phyloP scores from a whole-genome alignment of 768 basidiomycete species.

The Panellus pusillus region DNA sequence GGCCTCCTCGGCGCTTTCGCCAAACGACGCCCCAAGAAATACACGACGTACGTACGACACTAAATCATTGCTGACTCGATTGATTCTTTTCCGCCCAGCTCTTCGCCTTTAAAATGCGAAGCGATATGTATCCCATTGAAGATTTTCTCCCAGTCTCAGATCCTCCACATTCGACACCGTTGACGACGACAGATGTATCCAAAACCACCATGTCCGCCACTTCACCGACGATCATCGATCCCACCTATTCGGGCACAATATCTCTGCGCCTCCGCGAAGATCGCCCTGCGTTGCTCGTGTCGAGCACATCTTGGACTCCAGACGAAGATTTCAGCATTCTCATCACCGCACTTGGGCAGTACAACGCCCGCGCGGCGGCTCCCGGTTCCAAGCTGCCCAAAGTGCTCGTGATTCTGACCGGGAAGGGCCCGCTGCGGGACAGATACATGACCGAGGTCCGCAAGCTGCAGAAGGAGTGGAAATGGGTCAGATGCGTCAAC shows the following conservation, averaged over 20 bases:
- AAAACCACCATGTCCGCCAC: slow-evolving; percentile 10
- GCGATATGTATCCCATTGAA: slow-evolving; percentile 36
- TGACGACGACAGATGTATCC: slow-evolving; percentile 48
- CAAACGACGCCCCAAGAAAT: slow-evolving; percentile 66
- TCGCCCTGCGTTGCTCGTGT: slow-evolving; percentile 84
- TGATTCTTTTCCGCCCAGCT: slow-evolving; percentile 35
- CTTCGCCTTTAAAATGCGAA: slow-evolving; percentile 45
- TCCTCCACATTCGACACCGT: slow-evolving; percentile 58
- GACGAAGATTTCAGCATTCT: slow-evolving; percentile 94
- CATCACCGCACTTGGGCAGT: slow-evolving; percentile 67
- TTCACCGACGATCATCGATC: slow-evolving; percentile 26
- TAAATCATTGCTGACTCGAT: not conserved
- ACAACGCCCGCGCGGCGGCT: slow-evolving; percentile 57
- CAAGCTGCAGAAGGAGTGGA: slow-evolving; percentile 67
- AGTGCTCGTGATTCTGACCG: slow-evolving; percentile 83
- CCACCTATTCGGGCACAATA: slow-evolving; percentile 34
- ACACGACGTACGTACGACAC: slow-evolving; percentile 59
- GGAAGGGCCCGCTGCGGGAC: slow-evolving; percentile 78
- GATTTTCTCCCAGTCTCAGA: slow-evolving; percentile 55
- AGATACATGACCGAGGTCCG: slow-evolving; percentile 72
- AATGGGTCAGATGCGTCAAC: slow-evolving; percentile 74
- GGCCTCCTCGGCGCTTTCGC: slow-evolving; percentile 86
- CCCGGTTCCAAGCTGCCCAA: slow-evolving; percentile 55
- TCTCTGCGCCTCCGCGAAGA: slow-evolving; percentile 59
- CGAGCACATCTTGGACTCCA: slow-evolving; percentile 95